phyloP scores from a whole-genome alignment of 441 rosid genomes.

The Theobroma grandiflorum region DNA sequence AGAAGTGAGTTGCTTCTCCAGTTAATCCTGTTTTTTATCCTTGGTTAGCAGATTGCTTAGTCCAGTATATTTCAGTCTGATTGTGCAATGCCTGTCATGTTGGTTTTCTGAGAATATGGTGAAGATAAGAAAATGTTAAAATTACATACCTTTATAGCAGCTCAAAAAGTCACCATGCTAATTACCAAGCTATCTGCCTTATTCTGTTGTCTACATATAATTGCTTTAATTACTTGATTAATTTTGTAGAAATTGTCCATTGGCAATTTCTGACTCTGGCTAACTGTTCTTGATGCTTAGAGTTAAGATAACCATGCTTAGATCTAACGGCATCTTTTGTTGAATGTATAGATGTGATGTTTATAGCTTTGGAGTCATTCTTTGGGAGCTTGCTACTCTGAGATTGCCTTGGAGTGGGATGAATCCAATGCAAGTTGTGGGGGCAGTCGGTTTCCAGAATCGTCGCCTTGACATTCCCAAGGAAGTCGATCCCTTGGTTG shows the following conservation, averaged over 20 bases:
- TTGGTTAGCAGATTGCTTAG: background rate
- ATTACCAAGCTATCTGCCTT: background rate
- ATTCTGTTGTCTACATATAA: background rate
- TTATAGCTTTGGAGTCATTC: constrained; percentile 95
- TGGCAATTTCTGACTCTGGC: background rate
- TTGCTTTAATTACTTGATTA: background rate
- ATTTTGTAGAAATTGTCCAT: background rate
- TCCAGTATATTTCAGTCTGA: constrained; percentile 11
- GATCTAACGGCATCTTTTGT: constrained; percentile 18
- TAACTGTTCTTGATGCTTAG: background rate
- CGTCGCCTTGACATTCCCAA: constrained; percentile 94
- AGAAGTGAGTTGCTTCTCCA: constrained; percentile 72
- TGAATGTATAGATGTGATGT: constrained; percentile 83
- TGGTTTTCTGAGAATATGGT: constrained; percentile 6
- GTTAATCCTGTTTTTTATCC: background rate
- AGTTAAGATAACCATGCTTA: background rate
- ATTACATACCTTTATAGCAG: background rate
- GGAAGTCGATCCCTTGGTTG: constrained; percentile 93
- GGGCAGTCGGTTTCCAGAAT: constrained; percentile 98
- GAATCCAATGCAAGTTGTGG: constrained; percentile 99
- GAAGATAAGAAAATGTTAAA: background rate
- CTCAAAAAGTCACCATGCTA: background rate
- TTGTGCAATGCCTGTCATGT: background rate
- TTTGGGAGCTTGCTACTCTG: constrained; percentile 98
- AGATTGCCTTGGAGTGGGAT: constrained; percentile 96